Evolutionary conservation across 2,329 filamentous ascomycete genomes (phyloP).

Genomic region (Cercospora zeae-maydis): DNA sequence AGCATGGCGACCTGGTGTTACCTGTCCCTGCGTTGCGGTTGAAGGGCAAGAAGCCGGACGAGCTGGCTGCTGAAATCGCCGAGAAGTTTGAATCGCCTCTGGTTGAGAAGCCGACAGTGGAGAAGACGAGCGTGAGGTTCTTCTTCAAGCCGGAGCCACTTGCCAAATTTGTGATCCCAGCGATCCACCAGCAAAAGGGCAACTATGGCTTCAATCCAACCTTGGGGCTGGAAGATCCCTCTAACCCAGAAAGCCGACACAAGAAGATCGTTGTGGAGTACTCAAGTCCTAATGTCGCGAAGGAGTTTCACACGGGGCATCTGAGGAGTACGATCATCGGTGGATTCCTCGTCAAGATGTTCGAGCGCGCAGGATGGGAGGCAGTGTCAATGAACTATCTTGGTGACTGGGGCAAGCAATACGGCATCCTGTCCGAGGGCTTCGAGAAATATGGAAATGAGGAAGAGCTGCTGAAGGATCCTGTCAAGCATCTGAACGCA

Average conservation of each 20-base stretch:
- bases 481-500: constrained; percentile 77
- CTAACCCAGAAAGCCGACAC: constrained; percentile 56
- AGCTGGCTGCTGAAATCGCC: constrained; percentile 54
- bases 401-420: constrained; percentile 76
- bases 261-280: constrained; percentile 76
- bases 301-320: constrained; percentile 74
- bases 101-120: constrained; percentile 64
- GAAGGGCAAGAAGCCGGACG: constrained; percentile 61
- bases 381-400: constrained; percentile 71
- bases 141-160: constrained; percentile 72
- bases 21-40: constrained; percentile 75
- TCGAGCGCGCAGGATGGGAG: constrained; percentile 66
- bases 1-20: constrained; percentile 78
- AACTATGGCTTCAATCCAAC: constrained; percentile 63
- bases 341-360: constrained; percentile 67
- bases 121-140: constrained; percentile 70
- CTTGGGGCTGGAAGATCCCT: constrained; percentile 58
- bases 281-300: constrained; percentile 81
- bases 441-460: constrained; percentile 74
- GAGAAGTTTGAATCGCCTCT: constrained; percentile 62
- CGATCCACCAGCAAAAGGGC: constrained; percentile 60
- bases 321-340: constrained; percentile 74
- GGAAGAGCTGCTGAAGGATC: constrained; percentile 65
- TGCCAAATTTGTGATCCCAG: constrained; percentile 62
- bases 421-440: constrained; percentile 66